Conservation (phyloP, 352 stramenopile genomes). For the Globisporangium radiosum region DNA sequence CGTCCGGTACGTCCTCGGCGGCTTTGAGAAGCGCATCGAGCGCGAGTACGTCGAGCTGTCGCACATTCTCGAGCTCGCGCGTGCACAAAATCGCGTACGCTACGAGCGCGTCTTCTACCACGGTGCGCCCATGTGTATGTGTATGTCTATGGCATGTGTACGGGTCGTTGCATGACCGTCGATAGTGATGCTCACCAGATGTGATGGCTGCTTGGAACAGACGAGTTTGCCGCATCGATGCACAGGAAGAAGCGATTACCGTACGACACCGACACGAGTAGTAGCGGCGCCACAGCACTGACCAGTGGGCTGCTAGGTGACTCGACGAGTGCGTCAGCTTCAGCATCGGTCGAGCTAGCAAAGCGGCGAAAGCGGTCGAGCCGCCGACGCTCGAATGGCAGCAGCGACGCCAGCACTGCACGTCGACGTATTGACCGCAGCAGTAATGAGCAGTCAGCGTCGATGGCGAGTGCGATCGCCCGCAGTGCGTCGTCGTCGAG, state of each 20-base stretch:
- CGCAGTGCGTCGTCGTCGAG: background rate
- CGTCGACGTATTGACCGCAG: background rate
- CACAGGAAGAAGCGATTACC: conserved; percentile 19
- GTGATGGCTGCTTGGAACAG: conserved; percentile 12
- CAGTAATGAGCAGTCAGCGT: no score
- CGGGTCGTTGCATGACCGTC: no score
- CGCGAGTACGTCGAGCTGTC: conserved; percentile 60
- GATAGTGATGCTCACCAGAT: no score
- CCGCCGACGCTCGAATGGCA: background rate
- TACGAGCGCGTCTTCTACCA: conserved; percentile 61
- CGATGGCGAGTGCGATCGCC: background rate
- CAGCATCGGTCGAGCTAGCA: background rate
- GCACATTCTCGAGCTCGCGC: conserved; percentile 26
- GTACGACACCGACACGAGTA: background rate
- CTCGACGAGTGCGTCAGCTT: background rate
- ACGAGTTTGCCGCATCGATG: conserved; percentile 47
- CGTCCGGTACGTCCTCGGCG: conserved; percentile 75
- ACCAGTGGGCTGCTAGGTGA: background rate
- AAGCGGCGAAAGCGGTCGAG: background rate
- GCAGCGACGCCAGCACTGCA: background rate
- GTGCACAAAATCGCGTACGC: conserved; percentile 26
- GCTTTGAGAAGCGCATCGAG: conserved; percentile 69
- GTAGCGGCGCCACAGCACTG: background rate
- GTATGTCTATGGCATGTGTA: no score
- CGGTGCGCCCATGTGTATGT: conserved; percentile 10